Conservation (phyloP, 345 rosid species). For the Pseudoturritis turrita region DNA sequence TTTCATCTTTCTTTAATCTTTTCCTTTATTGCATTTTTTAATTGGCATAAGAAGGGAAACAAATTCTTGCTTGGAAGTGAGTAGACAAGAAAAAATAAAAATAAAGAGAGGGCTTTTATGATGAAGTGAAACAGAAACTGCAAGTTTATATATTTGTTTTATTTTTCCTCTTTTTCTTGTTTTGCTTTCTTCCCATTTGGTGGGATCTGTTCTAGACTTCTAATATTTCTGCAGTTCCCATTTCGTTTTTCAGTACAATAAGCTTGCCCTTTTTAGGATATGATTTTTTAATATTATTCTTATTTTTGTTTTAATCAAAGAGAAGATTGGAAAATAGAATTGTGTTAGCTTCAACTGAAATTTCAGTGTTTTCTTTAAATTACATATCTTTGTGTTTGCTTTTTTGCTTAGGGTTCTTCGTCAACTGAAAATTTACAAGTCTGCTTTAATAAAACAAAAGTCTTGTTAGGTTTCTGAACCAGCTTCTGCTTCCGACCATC, state of each 20-base stretch:
- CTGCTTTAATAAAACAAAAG: neutral
- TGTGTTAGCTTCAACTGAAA: neutral
- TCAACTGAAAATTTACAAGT: neutral
- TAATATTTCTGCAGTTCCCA: constrained; percentile 16
- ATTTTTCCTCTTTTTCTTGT: neutral
- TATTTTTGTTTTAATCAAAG: neutral
- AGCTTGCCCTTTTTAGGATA: neutral
- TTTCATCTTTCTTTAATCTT: constrained; percentile 15
- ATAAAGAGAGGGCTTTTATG: neutral
- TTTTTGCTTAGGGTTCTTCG: neutral
- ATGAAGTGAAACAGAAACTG: constrained; percentile 9
- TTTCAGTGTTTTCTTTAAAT: neutral
- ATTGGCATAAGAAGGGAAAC: neutral
- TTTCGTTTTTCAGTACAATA: constrained; percentile 12
- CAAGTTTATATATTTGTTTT: neutral
- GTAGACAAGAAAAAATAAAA: neutral
- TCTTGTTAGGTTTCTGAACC: neutral
- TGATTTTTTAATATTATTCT: neutral
- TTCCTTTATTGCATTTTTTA: neutral
- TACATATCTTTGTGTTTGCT: neutral
- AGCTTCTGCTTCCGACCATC: neutral
- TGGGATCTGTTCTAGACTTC: constrained; percentile 27
- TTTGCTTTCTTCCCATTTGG: constrained; percentile 17
- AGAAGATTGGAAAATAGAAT: neutral
- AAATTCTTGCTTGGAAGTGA: constrained; percentile 6